Evolutionary conservation across 106 monocot genomes (phyloP), one percentile per base, ranked within the genome.

Genomic region (Agapanthus africanus): DNA sequence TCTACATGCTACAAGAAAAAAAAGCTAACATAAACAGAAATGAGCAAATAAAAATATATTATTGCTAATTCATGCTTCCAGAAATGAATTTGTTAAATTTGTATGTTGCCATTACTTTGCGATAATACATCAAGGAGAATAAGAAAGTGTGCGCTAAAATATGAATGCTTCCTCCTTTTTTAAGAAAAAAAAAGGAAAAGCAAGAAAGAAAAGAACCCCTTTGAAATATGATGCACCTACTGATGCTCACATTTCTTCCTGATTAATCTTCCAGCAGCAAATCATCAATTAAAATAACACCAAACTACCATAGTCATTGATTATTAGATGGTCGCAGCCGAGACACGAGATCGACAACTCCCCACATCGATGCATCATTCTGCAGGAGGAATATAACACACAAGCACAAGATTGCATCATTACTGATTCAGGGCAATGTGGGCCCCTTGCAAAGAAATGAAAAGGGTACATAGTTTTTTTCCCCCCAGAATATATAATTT

Each of bases 321-420:
- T 51, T 19, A 11, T n/a, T n/a, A n/a, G 65, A 60, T 32, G 79
- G 49, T 38, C 81, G 81, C 21, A 85, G 34, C 40, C 72, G 60
- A 72, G 85, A 85, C 22, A 70, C 78, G 16, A 85, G 81, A 37
- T 85, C 68, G 21, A 85, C 69, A 11, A 85, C 85, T 66, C 81
- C 85, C 61, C 38, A 19, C 85, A 85, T 85, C 3, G 85, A 61
- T 56, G 85, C 68, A 65, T 85, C 85, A 50, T 81, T 78, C 85
- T 85, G 71, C 72, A 78, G 7, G 3, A 64, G 3, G 56, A 49
- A 74, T 10, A 63, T n/a, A n/a, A 37, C 4, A 56, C 21, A 64
- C 9, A 30, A 10, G 19, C 34, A 23, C 37, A 23, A 28, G 22
- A 1, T 27, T 35, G n/a, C 32, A 56, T 22, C 2, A 62, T 56